Evolutionary conservation across 371 early-diverging fungal genomes (phyloP).

Genomic region (Lichtheimia corymbifera): DNA sequence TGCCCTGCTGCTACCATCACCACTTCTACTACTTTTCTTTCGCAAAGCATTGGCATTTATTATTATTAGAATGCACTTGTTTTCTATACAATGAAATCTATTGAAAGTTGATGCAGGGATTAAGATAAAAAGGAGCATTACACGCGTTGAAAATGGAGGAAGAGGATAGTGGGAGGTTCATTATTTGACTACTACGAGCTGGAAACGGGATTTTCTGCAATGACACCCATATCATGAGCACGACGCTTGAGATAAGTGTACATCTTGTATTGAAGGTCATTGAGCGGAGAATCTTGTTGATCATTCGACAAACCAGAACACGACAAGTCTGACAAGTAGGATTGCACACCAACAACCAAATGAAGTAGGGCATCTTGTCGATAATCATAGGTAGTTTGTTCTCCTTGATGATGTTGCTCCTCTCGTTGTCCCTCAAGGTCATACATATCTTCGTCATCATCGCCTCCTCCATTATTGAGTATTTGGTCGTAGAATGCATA

Average conservation of each 20-base stretch:
- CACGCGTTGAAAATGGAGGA: neutral
- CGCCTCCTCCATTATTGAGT: neutral
- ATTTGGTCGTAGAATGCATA: neutral
- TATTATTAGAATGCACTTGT: no score
- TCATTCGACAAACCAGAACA: conserved; percentile 11
- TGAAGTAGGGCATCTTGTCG: conserved; percentile 32
- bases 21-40: no score
- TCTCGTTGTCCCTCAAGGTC: conserved; percentile 4
- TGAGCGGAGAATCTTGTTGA: conserved; percentile 32
- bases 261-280: conserved; percentile 51
- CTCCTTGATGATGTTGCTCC: conserved; percentile 13
- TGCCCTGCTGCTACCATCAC: no score
- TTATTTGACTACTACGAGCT: no score
- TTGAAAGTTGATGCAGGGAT: no score
- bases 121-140: neutral
- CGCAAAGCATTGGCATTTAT: no score
- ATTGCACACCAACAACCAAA: conserved; percentile 46
- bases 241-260: conserved; percentile 48
- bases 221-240: conserved; percentile 40
- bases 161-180: no score
- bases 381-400: conserved; percentile 18
- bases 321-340: conserved; percentile 30
- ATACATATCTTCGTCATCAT: neutral
- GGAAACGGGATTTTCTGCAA: no score
- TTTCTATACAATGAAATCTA: no score